A percentile compares a stretch with the other conserved stretches of the same genome.
These are phyloP conservation scores for Flaveria robusta DNA, from an alignment of 129 eudicot species.

Conservation along the genomic window DNA sequence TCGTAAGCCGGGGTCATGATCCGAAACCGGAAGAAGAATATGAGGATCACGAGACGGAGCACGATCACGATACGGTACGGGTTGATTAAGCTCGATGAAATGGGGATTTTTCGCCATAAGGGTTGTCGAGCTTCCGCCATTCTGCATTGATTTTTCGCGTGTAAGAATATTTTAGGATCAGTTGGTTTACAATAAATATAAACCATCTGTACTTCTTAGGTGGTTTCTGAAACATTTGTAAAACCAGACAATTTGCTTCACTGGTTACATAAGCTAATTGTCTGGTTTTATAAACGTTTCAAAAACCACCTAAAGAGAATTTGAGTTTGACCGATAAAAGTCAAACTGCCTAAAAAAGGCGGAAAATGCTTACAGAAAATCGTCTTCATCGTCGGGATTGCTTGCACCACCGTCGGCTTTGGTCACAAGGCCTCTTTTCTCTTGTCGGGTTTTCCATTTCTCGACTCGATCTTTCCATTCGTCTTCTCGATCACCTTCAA, in stretches of 20 bases:
- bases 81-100: slow-evolving; percentile 79
- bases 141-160: slow-evolving; percentile 40
- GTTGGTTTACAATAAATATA: too few relatives aligned
- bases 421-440: slow-evolving; percentile 70
- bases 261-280: too few relatives aligned
- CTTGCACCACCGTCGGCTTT: slow-evolving; percentile 58
- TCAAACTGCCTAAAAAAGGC: neutral
- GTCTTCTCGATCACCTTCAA: slow-evolving; percentile 73
- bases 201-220: too few relatives aligned
- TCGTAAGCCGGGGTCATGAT: slow-evolving; percentile 86
- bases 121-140: slow-evolving; percentile 99
- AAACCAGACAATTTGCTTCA: too few relatives aligned
- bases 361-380: slow-evolving; percentile 57
- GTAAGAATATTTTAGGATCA: neutral
- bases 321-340: neutral
- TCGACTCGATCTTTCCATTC: slow-evolving; percentile 99
- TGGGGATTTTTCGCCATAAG: slow-evolving; percentile 90
- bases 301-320: too few relatives aligned
- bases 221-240: too few relatives aligned
- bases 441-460: slow-evolving; percentile 96
- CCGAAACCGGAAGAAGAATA: slow-evolving; percentile 85
- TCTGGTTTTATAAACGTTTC: too few relatives aligned
- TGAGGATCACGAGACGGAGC: slow-evolving; percentile 67
- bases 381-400: slow-evolving; percentile 77
- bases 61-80: slow-evolving; percentile 89